Percentiles rank a stretch among this genome's conserved stretches.
Conservation (phyloP, 768 basidiomycete species). For the Podaxis rugospora region DNA sequence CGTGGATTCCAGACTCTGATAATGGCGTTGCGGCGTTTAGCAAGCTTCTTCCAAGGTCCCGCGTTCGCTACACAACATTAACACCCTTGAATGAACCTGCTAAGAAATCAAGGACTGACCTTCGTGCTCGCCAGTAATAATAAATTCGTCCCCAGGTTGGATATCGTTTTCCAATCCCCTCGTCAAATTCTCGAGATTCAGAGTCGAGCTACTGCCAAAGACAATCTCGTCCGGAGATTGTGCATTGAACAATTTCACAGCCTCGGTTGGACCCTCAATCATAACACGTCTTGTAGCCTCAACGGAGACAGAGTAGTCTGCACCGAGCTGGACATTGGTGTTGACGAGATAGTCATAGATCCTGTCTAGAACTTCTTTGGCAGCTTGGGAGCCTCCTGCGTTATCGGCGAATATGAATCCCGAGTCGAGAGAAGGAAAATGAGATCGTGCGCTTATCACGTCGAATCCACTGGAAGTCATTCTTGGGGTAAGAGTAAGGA, state of each 20-base stretch:
- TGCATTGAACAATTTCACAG: conserved; percentile 62
- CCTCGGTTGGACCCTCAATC: conserved; percentile 43
- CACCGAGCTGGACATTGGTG: conserved; percentile 73
- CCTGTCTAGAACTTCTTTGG: conserved; percentile 49
- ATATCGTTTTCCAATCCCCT: conserved; percentile 55
- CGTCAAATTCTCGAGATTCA: conserved; percentile 66
- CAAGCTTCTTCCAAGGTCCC: conserved; percentile 75
- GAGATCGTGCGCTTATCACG: conserved; percentile 46
- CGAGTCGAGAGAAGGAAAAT: conserved; percentile 56
- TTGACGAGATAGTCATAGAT: conserved; percentile 66
- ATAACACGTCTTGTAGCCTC: conserved; percentile 46
- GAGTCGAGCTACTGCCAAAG: conserved; percentile 63
- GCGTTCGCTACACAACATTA: conserved; percentile 51
- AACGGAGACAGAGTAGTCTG: conserved; percentile 58
- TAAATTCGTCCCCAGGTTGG: conserved; percentile 62
- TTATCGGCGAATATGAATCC: conserved; percentile 73
- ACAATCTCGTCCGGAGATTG: conserved; percentile 57
- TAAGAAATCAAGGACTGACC: conserved; percentile 31
- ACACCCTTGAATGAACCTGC: neutral
- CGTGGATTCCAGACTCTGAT: conserved; percentile 58
- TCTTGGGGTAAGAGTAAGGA: neutral
- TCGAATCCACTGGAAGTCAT: conserved; percentile 31
- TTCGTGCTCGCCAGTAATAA: conserved; percentile 80
- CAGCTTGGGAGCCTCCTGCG: conserved; percentile 68
- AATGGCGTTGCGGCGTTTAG: conserved; percentile 46